Percentiles rank a stretch among this genome's conserved stretches.
Evolutionary conservation across 2,329 filamentous ascomycete species (phyloP).

Genomic region (Cercospora zeina): DNA sequence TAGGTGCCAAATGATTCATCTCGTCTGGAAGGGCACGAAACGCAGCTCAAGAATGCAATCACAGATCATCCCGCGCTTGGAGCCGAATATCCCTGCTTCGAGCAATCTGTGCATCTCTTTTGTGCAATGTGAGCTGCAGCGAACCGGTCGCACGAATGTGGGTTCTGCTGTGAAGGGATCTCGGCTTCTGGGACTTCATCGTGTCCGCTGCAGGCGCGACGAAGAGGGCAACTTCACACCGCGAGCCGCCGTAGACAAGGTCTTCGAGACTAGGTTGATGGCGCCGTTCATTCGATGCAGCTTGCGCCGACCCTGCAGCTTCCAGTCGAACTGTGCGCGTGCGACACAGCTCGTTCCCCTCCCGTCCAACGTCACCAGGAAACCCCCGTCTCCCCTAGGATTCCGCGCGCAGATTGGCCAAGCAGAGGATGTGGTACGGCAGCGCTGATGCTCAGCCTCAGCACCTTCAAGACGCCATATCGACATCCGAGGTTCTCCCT

Average conservation of each 20-base stretch:
- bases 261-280: neutral
- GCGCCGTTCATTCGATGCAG: constrained; percentile 9
- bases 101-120: constrained; percentile 3
- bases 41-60: constrained; percentile 7
- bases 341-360: constrained; percentile 1
- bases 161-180: constrained; percentile 14
- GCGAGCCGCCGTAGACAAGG: constrained; percentile 7
- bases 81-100: constrained; percentile 1
- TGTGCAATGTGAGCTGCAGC: constrained; percentile 12
- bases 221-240: neutral
- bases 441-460: constrained; percentile 7
- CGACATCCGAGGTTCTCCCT: constrained; percentile 13
- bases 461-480: constrained; percentile 6
- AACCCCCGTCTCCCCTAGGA: neutral
- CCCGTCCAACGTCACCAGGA: constrained; percentile 13
- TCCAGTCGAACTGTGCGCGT: neutral
- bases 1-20: neutral
- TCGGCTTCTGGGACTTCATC: constrained; percentile 11
- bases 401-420: constrained; percentile 4
- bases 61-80: neutral
- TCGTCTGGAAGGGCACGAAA: neutral
- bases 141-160: constrained; percentile 18
- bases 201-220: constrained; percentile 2
- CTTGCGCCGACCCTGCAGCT: neutral
- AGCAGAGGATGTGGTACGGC: constrained; percentile 9